Evolutionary conservation across 768 basidiomycete genomes (phyloP).

Genomic region (Termitomyces bulborhizus): DNA sequence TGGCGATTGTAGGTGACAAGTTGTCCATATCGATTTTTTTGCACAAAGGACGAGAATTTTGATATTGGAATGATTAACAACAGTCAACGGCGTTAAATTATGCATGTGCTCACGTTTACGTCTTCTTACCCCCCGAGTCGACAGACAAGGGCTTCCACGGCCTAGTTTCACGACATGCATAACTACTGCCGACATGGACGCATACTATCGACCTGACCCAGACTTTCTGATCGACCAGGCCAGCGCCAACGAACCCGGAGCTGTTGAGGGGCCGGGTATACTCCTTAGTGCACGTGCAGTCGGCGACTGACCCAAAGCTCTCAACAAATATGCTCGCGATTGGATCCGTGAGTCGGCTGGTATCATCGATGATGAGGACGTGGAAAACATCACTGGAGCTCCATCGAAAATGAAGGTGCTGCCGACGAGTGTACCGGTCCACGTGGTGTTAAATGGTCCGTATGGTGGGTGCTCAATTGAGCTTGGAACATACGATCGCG

Average conservation of each 20-base stretch:
- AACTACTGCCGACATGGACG: conserved; percentile 6
- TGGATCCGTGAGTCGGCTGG: conserved; percentile 19
- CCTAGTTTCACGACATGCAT: no score
- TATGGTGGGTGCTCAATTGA: conserved; percentile 79
- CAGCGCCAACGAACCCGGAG: not conserved
- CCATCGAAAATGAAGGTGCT: not conserved
- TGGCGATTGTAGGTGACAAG: no score
- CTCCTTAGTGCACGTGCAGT: conserved; percentile 57
- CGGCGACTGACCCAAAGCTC: conserved; percentile 70
- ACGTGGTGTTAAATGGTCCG: conserved; percentile 82
- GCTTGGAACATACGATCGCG: conserved; percentile 62
- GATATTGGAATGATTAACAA: no score
- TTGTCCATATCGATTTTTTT: no score
- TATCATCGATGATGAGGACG: not conserved
- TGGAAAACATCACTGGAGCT: not conserved
- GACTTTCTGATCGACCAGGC: not conserved
- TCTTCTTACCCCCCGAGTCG: no score
- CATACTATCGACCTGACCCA: conserved; percentile 5
- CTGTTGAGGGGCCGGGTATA: conserved; percentile 30
- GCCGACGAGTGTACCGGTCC: conserved; percentile 31
- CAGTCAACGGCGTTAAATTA: no score
- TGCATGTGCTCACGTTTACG: no score
- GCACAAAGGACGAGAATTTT: no score
- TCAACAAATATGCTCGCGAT: conserved; percentile 48
- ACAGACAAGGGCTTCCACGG: no score